Percentiles rank a stretch among this genome's conserved stretches.
Evolutionary conservation across 164 flowering plant species (phyloP).

Genomic region (Magnolia changhungtana): DNA sequence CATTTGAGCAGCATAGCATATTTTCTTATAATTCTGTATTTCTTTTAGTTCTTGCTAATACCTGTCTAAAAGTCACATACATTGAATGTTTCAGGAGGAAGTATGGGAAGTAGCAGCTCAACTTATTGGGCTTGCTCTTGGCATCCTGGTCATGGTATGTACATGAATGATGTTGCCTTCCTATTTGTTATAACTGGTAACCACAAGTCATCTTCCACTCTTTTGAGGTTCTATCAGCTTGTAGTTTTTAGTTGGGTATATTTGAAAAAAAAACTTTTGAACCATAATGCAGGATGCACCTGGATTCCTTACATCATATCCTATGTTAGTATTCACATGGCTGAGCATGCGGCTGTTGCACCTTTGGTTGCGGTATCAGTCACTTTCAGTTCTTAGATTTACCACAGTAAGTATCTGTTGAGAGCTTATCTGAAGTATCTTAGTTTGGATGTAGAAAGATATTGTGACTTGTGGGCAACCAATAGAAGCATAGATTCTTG

Average conservation of each 20-base stretch:
- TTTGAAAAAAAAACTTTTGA: conserved; percentile 5
- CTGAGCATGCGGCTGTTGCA: conserved; percentile 66
- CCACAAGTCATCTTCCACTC: background rate
- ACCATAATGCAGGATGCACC: conserved; percentile 59
- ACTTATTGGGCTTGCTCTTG: conserved; percentile 78
- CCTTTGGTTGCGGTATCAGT: conserved; percentile 84
- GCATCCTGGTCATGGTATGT: conserved; percentile 69
- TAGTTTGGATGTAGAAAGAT: background rate
- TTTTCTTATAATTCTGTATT: background rate
- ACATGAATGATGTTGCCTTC: conserved; percentile 1
- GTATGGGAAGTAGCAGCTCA: conserved; percentile 98
- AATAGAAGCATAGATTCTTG: background rate
- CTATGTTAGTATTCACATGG: conserved; percentile 56
- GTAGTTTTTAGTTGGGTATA: conserved; percentile 5
- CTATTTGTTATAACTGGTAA: background rate
- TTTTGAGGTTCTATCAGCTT: background rate
- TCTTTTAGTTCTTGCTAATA: background rate
- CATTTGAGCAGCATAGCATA: background rate
- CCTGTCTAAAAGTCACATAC: conserved; percentile 7
- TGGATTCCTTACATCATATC: conserved; percentile 56
- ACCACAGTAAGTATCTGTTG: conserved; percentile 47
- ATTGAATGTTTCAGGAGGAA: conserved; percentile 64
- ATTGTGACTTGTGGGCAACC: background rate
- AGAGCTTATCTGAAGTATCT: background rate
- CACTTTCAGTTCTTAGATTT: conserved; percentile 76